These are phyloP conservation scores for Pythium volutum DNA, from an alignment of 352 stramenopile genomes.

Conservation along the genomic window DNA sequence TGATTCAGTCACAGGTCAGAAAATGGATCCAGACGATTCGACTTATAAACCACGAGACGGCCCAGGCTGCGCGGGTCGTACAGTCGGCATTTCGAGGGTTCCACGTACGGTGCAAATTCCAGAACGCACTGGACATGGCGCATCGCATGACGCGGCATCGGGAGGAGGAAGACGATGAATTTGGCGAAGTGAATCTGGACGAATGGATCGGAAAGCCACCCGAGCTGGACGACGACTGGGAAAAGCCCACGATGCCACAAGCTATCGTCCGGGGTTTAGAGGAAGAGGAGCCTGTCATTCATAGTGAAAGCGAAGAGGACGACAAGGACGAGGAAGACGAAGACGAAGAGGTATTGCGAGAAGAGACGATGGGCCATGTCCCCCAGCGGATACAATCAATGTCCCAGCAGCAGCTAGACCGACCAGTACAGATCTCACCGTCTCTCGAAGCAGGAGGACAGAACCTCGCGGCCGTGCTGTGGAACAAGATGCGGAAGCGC, in stretches of 20 bases:
- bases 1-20: background rate
- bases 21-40: background rate
- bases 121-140: constrained; percentile 52
- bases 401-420: too few relatives aligned
- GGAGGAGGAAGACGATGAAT: constrained; percentile 27
- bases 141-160: constrained; percentile 26
- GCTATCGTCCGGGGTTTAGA: background rate
- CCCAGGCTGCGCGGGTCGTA: constrained; percentile 41
- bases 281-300: background rate
- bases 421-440: background rate
- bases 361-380: background rate
- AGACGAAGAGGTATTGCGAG: background rate
- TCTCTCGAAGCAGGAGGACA: background rate
- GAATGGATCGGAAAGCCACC: constrained; percentile 52
- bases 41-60: background rate
- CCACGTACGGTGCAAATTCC: constrained; percentile 60
- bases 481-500: constrained; percentile 63
- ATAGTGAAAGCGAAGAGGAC: constrained; percentile 1
- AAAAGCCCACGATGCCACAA: constrained; percentile 31
- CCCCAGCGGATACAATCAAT: background rate
- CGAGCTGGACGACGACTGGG: constrained; percentile 61
- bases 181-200: constrained; percentile 53
- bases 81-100: constrained; percentile 75
- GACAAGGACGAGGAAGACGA: background rate
- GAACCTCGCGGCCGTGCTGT: constrained; percentile 43